These are phyloP conservation scores for Miamiensis avidus DNA, from an alignment of 169 alveolate species.

Conservation along the genomic window DNA sequence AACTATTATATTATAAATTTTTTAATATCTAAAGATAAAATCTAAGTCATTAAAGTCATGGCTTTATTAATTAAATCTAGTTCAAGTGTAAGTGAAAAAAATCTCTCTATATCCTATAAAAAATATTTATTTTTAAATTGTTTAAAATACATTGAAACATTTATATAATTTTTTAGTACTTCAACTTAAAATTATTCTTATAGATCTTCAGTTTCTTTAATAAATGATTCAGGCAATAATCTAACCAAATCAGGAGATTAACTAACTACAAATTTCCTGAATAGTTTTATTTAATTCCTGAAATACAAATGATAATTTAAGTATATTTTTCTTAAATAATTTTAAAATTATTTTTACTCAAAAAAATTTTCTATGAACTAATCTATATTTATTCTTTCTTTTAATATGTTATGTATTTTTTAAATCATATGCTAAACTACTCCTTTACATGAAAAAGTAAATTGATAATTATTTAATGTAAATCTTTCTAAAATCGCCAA, in stretches of 20 bases:
- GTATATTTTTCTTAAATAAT: no score
- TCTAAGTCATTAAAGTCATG: neutral
- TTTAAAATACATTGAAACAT: no score
- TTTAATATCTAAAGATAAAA: neutral
- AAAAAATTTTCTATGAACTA: neutral
- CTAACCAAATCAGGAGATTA: neutral
- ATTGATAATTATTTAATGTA: no score
- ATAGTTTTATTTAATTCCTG: neutral
- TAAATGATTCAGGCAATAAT: neutral
- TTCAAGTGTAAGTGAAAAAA: neutral
- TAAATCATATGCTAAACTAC: no score
- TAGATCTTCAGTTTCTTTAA: no score
- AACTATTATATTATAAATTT: no score
- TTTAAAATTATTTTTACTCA: neutral
- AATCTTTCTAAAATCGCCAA: no score
- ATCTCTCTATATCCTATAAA: neutral
- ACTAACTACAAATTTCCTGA: neutral
- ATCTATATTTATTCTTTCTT: neutral
- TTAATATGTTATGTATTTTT: no score
- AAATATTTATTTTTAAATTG: no score
- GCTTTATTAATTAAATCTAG: neutral
- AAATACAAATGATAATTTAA: no score
- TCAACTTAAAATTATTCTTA: neutral
- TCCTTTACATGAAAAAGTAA: no score
- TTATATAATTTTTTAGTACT: neutral